Evolutionary conservation across 2,329 filamentous ascomycete species (phyloP), one percentile per base, ranked within the genome.

Genomic region (Nakataea oryzae): DNA sequence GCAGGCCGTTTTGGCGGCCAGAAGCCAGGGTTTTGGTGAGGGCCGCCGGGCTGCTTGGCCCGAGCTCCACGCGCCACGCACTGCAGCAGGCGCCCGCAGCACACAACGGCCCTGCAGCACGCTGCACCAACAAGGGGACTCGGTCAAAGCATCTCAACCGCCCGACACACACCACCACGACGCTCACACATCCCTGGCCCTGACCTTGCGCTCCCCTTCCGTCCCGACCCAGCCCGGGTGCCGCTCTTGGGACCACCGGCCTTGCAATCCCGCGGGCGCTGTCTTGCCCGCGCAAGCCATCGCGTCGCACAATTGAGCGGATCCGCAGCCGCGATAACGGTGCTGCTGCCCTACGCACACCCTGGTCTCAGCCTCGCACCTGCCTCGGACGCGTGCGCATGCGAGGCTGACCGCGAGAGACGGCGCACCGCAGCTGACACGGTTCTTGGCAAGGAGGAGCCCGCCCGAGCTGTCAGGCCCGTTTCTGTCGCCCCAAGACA

Each of bases 11-110:
- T n/a, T n/a, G n/a, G n/a, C n/a, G n/a, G n/a, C n/a, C n/a, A n/a
- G n/a, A n/a, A n/a, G n/a, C n/a, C n/a, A n/a, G n/a, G 57, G 30
- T 21, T 32, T 24, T 32, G 21, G 41, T 24, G 57, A 58, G 57
- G n/a, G n/a, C n/a, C n/a, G n/a, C n/a, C n/a, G n/a, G n/a, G n/a
- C n/a, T n/a, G 57, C 57, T 58, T 29, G 58, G 58, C 28, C 58
- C 58, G 41, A 60, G 58, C 58, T 60, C 41, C 41, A 54, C 58
- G 41, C 54, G 58, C 58, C 24, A 58, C 41, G n/a, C 30, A 30
- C 30, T 30, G n/a, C n/a, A n/a, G n/a, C 30, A 30, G 30, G 30
- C 6, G 5, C 6, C 30, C 30, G 30, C 11, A 5, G 30, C 30
- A 30, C 30, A 5, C 30, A 30, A 30, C 30, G 30, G 30, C 30